Percentiles rank a stretch among this genome's conserved stretches.
Conservation (phyloP, 2,329 filamentous ascomycete species). For the Colletotrichum orchidophilum region DNA sequence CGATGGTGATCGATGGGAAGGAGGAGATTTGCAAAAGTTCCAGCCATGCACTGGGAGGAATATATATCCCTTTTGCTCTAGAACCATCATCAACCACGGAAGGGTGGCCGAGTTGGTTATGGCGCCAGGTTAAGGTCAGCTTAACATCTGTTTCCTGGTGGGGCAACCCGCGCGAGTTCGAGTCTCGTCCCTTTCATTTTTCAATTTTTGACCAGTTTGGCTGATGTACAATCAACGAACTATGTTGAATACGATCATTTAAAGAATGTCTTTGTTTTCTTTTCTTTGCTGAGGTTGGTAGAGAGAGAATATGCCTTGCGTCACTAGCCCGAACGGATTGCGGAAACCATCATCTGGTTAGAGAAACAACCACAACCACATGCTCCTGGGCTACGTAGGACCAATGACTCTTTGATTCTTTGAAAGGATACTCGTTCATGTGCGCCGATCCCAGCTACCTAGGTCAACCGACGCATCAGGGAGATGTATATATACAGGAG, state of each 20-base stretch:
- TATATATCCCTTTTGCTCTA: too few relatives aligned
- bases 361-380: too few relatives aligned
- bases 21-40: too few relatives aligned
- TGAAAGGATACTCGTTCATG: background rate
- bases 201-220: background rate
- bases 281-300: background rate
- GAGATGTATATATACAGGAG: background rate
- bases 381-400: too few relatives aligned
- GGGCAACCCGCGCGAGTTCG: conserved; percentile 31
- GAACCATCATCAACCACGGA: conserved; percentile 7
- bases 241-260: background rate
- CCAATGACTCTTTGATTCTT: background rate
- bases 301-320: background rate
- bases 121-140: conserved; percentile 35
- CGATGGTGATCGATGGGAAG: too few relatives aligned
- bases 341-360: too few relatives aligned
- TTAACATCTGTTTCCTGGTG: conserved; percentile 35
- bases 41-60: too few relatives aligned
- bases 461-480: background rate
- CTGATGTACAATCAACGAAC: background rate
- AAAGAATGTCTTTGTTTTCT: background rate
- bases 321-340: background rate
- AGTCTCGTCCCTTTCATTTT: conserved; percentile 31
- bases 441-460: background rate
- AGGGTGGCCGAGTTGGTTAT: conserved; percentile 35